A percentile compares a stretch with the other conserved stretches of the same genome.
Evolutionary conservation across 768 basidiomycete species (phyloP).

Genomic region (Lentinula sp.): DNA sequence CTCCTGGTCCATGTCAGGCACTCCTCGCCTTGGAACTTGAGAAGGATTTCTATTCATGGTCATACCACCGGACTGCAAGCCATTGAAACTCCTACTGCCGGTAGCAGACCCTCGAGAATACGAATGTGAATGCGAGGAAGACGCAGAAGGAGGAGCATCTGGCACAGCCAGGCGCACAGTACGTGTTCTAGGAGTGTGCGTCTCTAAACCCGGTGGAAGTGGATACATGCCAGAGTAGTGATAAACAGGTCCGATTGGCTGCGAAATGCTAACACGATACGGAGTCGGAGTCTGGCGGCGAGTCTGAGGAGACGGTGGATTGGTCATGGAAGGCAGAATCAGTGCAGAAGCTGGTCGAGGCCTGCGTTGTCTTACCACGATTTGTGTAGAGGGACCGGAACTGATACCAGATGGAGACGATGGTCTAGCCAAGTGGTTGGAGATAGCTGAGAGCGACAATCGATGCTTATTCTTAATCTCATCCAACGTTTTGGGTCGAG

Average conservation of each 20-base stretch:
- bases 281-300: neutral
- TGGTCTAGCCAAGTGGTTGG: conserved; percentile 5
- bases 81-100: neutral
- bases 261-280: neutral
- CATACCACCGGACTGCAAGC: neutral
- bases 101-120: neutral
- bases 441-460: conserved; percentile 25
- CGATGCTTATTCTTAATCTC: conserved; percentile 32
- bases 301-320: conserved; percentile 2
- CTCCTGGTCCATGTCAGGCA: neutral
- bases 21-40: neutral
- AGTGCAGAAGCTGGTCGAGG: conserved; percentile 7
- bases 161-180: neutral
- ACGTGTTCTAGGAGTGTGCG: neutral
- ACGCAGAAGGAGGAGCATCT: neutral
- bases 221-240: neutral
- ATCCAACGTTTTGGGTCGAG: conserved; percentile 14
- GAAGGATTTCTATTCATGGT: neutral
- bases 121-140: neutral
- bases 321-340: conserved; percentile 2
- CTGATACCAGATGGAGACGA: neutral
- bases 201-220: conserved; percentile 1
- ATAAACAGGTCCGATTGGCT: neutral
- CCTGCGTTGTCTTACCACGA: neutral
- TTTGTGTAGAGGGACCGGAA: neutral